Percentiles rank a stretch among this genome's conserved stretches.
Evolutionary conservation across 2,329 filamentous ascomycete species (phyloP).

Genomic region (Hypomyces rosellus): DNA sequence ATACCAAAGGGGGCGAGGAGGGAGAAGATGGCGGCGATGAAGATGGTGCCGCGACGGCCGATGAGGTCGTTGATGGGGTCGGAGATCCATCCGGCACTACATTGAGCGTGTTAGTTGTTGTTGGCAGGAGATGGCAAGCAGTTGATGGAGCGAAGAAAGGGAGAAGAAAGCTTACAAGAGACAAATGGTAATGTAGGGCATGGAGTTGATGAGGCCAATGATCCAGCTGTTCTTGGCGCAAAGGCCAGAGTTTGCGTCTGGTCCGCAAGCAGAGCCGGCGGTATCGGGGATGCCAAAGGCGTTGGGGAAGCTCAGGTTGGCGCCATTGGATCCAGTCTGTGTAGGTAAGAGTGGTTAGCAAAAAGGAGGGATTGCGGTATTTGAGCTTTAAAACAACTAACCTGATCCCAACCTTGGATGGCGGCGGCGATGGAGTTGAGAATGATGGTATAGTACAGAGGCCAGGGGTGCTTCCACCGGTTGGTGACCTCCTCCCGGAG

Average conservation of each 20-base stretch:
- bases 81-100: constrained; percentile 52
- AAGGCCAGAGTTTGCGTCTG: constrained; percentile 29
- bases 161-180: constrained; percentile 33
- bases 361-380: neutral
- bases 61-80: constrained; percentile 54
- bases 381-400: constrained; percentile 7
- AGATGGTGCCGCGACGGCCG: constrained; percentile 59
- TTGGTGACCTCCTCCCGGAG: constrained; percentile 40
- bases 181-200: constrained; percentile 36
- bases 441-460: constrained; percentile 40
- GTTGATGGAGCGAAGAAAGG: neutral
- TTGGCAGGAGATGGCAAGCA: neutral
- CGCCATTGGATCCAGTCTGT: constrained; percentile 40
- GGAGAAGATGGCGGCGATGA: constrained; percentile 56
- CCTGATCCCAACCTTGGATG: constrained; percentile 43
- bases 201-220: constrained; percentile 53
- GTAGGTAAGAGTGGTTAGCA: neutral
- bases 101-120: constrained; percentile 10
- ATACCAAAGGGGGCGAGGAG: constrained; percentile 55
- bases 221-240: constrained; percentile 49
- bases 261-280: constrained; percentile 24
- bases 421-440: constrained; percentile 49
- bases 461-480: constrained; percentile 43
- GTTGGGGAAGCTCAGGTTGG: constrained; percentile 39
- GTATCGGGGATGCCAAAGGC: constrained; percentile 37